These are phyloP conservation scores for Pluteus cervinus DNA, from an alignment of 768 basidiomycete genomes.

Conservation along the genomic window DNA sequence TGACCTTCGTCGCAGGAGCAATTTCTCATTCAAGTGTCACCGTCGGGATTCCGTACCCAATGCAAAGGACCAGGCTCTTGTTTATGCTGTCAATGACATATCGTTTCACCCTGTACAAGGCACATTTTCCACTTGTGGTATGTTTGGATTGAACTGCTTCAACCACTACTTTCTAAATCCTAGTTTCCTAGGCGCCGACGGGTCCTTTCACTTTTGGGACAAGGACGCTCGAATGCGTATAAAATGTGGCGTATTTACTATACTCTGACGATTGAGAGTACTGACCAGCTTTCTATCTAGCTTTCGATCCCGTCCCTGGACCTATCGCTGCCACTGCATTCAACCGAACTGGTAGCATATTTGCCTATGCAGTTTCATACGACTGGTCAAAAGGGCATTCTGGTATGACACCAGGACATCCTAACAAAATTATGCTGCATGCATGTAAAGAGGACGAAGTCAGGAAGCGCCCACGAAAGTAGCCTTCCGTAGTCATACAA, in stretches of 20 bases:
- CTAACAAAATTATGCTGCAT: slow-evolving; percentile 82
- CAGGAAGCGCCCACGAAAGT: slow-evolving; percentile 53
- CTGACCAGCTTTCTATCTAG: slow-evolving; percentile 23
- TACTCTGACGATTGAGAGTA: slow-evolving; percentile 2
- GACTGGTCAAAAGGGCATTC: slow-evolving; percentile 93
- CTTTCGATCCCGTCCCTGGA: slow-evolving; percentile 67
- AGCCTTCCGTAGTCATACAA: slow-evolving; percentile 10
- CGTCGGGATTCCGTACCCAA: slow-evolving; percentile 51
- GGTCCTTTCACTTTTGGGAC: slow-evolving; percentile 92
- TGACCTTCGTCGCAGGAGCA: slow-evolving; percentile 37
- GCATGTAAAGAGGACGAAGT: slow-evolving; percentile 86
- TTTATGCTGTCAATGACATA: slow-evolving; percentile 83
- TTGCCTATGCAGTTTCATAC: slow-evolving; percentile 90
- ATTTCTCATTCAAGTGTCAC: slow-evolving; percentile 89
- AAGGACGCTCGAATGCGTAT: slow-evolving; percentile 88
- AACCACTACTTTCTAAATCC: neutral
- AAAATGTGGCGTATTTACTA: slow-evolving; percentile 52
- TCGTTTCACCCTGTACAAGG: slow-evolving; percentile 81
- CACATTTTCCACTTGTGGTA: slow-evolving; percentile 78
- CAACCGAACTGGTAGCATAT: slow-evolving; percentile 83
- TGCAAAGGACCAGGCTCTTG: slow-evolving; percentile 59
- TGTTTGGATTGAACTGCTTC: slow-evolving; percentile 8
- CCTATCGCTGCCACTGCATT: slow-evolving; percentile 80
- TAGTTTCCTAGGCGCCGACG: slow-evolving; percentile 57
- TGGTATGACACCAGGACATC: slow-evolving; percentile 65